A percentile compares a stretch with the other conserved stretches of the same genome.
Evolutionary conservation across 2,329 filamentous ascomycete genomes (phyloP).

Genomic region (Colletotrichum sp.): DNA sequence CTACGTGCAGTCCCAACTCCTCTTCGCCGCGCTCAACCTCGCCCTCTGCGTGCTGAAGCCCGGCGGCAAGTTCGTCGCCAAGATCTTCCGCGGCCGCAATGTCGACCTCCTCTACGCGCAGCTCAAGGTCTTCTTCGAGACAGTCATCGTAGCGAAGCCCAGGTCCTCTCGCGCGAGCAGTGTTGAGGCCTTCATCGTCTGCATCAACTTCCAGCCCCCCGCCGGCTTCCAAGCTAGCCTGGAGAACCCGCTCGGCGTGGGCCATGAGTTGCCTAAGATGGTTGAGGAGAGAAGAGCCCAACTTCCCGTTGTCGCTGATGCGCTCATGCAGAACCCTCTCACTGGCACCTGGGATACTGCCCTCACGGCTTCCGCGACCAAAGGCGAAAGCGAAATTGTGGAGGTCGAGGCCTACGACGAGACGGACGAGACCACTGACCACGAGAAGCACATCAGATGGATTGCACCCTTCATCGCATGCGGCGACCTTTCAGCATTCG

Average conservation of each 20-base stretch:
- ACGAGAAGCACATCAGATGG: conserved; percentile 64
- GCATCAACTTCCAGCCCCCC: conserved; percentile 85
- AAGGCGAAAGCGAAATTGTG: background rate
- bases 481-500: conserved; percentile 91
- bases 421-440: conserved; percentile 34
- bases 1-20: conserved; percentile 94
- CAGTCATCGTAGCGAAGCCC: conserved; percentile 91
- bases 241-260: conserved; percentile 75
- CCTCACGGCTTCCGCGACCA: background rate
- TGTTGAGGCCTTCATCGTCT: conserved; percentile 96
- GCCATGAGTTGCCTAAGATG: conserved; percentile 58
- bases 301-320: conserved; percentile 44
- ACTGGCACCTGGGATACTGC: conserved; percentile 47
- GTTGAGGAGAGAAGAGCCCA: conserved; percentile 45
- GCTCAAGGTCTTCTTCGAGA: conserved; percentile 87
- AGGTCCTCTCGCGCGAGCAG: conserved; percentile 94
- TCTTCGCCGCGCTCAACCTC: conserved; percentile 92
- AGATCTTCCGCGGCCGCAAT: conserved; percentile 94
- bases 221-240: conserved; percentile 76
- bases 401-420: conserved; percentile 32
- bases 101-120: conserved; percentile 97
- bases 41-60: conserved; percentile 91
- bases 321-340: conserved; percentile 49
- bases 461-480: conserved; percentile 97
- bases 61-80: conserved; percentile 95